Conservation (phyloP, 1,284 basidiomycete species). For the Papiliotrema terrestris region DNA sequence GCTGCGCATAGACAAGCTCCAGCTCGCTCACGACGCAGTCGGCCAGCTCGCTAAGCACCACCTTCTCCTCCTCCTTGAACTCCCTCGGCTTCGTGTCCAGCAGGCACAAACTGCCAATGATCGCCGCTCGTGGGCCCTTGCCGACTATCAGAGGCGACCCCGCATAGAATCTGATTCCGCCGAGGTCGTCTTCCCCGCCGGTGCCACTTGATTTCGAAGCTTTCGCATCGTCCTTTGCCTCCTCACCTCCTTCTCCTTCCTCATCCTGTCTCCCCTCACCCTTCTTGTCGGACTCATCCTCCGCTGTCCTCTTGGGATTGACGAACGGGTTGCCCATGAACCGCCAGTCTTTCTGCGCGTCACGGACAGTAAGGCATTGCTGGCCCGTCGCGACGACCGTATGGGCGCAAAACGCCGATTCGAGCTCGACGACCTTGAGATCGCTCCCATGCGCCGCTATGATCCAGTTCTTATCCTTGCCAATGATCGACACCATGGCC, state of each 20-base stretch:
- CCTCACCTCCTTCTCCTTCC: background rate
- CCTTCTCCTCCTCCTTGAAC: conserved; percentile 15
- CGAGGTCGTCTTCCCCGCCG: too few species aligned
- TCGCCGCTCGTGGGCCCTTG: conserved; percentile 16
- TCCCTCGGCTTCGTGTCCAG: conserved; percentile 28
- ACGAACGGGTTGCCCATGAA: conserved; percentile 31
- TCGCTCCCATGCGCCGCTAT: conserved; percentile 15
- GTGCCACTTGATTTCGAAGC: too few species aligned
- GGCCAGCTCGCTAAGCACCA: conserved; percentile 26
- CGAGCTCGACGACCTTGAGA: conserved; percentile 25
- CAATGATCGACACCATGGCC: conserved; percentile 33
- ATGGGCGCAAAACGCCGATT: conserved; percentile 34
- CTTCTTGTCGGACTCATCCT: background rate
- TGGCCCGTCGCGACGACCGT: conserved; percentile 20
- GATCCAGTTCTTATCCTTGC: conserved; percentile 13
- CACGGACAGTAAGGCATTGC: conserved; percentile 21
- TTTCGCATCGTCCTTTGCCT: background rate
- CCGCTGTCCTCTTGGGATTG: background rate
- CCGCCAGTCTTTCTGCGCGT: conserved; percentile 28
- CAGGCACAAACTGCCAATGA: conserved; percentile 31
- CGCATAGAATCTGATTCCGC: conserved; percentile 25
- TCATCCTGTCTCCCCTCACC: background rate
- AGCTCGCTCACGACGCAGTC: conserved; percentile 31
- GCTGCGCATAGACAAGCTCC: conserved; percentile 26
- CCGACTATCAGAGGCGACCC: conserved; percentile 27